phyloP scores from a whole-genome alignment of 768 basidiomycete genomes.

The Galerina marginata region DNA sequence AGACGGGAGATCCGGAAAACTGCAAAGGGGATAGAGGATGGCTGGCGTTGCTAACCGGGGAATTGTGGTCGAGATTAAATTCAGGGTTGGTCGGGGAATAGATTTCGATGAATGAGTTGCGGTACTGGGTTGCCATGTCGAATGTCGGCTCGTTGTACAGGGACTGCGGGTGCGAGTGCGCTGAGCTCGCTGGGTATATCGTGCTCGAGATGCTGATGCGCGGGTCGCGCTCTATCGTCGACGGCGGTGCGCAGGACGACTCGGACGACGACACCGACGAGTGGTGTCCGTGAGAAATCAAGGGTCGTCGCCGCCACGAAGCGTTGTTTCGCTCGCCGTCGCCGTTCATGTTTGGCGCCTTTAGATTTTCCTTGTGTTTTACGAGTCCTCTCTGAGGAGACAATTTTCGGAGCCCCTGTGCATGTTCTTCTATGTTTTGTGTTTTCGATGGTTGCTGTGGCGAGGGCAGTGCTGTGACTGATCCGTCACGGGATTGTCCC shows the following conservation, averaged over 20 bases:
- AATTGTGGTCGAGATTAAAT: slow-evolving; percentile 9
- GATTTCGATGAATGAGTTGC: slow-evolving; percentile 42
- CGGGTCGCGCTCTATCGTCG: slow-evolving; percentile 37
- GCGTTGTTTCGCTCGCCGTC: not conserved
- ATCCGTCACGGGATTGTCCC: slow-evolving; percentile 11
- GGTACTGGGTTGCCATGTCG: slow-evolving; percentile 20
- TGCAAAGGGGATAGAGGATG: slow-evolving; percentile 23
- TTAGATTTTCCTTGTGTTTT: not conserved
- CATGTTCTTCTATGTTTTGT: slow-evolving; percentile 1
- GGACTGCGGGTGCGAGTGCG: slow-evolving; percentile 30
- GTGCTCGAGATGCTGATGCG: slow-evolving; percentile 50
- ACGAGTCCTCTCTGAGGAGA: not conserved
- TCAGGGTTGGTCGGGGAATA: slow-evolving; percentile 29
- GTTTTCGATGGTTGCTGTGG: not conserved
- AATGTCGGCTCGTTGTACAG: slow-evolving; percentile 35
- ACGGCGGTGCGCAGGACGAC: slow-evolving; percentile 34
- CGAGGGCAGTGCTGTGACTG: slow-evolving; percentile 14
- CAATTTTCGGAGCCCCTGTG: not conserved
- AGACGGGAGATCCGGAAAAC: slow-evolving; percentile 16
- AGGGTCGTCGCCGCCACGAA: slow-evolving; percentile 33
- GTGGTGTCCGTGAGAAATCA: slow-evolving; percentile 39
- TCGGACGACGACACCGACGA: slow-evolving; percentile 32
- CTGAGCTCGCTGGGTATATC: slow-evolving; percentile 40
- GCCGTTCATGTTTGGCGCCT: slow-evolving; percentile 3
- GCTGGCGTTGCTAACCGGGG: slow-evolving; percentile 1